Conservation (phyloP, 2,329 filamentous ascomycete species). For the Colletotrichum echinochloae region DNA sequence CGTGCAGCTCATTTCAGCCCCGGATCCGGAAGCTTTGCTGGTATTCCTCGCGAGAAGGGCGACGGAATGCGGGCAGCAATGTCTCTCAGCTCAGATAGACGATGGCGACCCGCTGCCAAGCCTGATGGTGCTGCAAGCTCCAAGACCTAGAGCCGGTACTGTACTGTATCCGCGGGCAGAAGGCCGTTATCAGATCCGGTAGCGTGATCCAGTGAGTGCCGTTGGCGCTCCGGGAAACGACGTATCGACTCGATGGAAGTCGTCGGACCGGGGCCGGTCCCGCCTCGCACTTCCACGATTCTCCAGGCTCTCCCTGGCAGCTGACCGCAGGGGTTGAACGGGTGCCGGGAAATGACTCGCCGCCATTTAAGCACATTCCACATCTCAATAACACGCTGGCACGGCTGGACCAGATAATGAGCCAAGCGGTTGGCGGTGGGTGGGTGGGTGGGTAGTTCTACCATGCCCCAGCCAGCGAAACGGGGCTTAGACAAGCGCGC, state of each 20-base stretch:
- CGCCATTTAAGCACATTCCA: slow-evolving; percentile 4
- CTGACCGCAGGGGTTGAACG: slow-evolving; percentile 16
- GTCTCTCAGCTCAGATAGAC: slow-evolving; percentile 28
- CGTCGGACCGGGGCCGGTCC: slow-evolving; percentile 15
- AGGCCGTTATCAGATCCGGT: slow-evolving; percentile 36
- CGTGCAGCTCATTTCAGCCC: slow-evolving; percentile 10
- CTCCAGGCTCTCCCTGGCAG: slow-evolving; percentile 1
- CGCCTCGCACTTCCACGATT: background rate
- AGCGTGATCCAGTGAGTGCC: slow-evolving; percentile 19
- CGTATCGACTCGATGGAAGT: slow-evolving; percentile 31
- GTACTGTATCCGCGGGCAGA: slow-evolving; percentile 29
- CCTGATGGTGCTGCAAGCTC: slow-evolving; percentile 7
- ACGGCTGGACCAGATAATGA: slow-evolving; percentile 15
- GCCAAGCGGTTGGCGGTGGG: slow-evolving; percentile 15
- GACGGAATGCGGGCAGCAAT: slow-evolving; percentile 22
- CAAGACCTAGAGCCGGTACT: too few relatives aligned
- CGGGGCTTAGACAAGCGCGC: slow-evolving; percentile 28
- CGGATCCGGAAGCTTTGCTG: slow-evolving; percentile 24
- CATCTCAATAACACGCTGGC: slow-evolving; percentile 17
- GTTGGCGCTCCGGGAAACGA: slow-evolving; percentile 18
- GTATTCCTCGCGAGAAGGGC: background rate
- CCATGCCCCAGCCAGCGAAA: slow-evolving; percentile 9
- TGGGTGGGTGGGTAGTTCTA: slow-evolving; percentile 1
- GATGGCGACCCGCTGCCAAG: slow-evolving; percentile 36
- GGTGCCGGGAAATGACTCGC: slow-evolving; percentile 35